These are phyloP conservation scores for Quillaja saponaria DNA, from an alignment of 306 rosid genomes.

Conservation along the genomic window DNA sequence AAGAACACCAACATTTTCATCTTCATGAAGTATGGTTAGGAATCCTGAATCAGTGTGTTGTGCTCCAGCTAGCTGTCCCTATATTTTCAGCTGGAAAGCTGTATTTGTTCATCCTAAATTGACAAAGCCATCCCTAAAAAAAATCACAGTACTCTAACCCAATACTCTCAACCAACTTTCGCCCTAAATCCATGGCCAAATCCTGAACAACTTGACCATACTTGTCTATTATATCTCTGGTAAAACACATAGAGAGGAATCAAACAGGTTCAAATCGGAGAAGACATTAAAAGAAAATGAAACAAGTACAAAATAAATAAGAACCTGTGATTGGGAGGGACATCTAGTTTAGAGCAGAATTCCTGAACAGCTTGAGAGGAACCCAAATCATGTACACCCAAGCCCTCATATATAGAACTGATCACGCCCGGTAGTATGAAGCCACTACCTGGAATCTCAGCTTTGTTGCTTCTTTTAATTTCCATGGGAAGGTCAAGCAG, in stretches of 20 bases:
- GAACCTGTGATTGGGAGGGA: constrained; percentile 48
- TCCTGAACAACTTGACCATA: constrained; percentile 48
- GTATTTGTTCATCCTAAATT: constrained; percentile 65
- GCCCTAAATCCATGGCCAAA: constrained; percentile 34
- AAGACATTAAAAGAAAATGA: too few relatives aligned
- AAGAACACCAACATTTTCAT: constrained; percentile 64
- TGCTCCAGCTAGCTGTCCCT: constrained; percentile 49
- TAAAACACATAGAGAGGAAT: neutral
- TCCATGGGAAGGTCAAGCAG: constrained; percentile 59
- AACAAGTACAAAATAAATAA: too few relatives aligned
- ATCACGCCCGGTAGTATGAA: constrained; percentile 40
- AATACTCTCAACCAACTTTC: constrained; percentile 46
- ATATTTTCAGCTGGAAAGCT: constrained; percentile 45
- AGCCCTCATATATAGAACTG: constrained; percentile 54
- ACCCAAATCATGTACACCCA: constrained; percentile 50
- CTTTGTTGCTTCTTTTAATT: constrained; percentile 49
- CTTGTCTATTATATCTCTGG: constrained; percentile 31
- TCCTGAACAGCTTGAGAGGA: constrained; percentile 38
- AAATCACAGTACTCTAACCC: constrained; percentile 36
- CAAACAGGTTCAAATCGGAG: neutral
- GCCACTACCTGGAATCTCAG: constrained; percentile 47
- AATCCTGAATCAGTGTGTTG: constrained; percentile 60
- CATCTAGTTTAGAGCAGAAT: constrained; percentile 53
- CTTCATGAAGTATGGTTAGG: constrained; percentile 65
- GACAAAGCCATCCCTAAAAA: constrained; percentile 49